A percentile compares a stretch with the other conserved stretches of the same genome.
Conservation (phyloP, 768 basidiomycete species). For the Mrakia blollopis region DNA sequence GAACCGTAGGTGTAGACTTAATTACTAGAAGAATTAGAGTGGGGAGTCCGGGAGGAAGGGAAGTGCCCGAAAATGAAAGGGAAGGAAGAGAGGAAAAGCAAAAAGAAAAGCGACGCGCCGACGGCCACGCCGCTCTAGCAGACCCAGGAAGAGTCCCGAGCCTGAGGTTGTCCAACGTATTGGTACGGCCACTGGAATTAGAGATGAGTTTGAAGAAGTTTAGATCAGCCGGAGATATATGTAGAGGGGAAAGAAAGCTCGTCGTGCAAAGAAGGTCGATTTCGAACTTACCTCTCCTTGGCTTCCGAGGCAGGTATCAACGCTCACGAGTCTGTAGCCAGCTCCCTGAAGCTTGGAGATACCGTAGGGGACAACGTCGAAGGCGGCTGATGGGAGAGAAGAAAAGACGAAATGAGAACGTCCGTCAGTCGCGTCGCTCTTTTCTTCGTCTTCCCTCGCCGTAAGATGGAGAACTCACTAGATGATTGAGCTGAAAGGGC, state of each 20-base stretch:
- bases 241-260: background rate
- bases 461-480: background rate
- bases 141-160: too few relatives aligned
- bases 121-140: too few relatives aligned
- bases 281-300: background rate
- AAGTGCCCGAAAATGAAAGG: background rate
- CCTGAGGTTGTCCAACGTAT: too few relatives aligned
- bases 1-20: too few relatives aligned
- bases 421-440: background rate
- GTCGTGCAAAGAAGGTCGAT: background rate
- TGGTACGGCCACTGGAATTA: too few relatives aligned
- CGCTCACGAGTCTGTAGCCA: conserved; percentile 42
- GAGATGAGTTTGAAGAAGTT: too few relatives aligned
- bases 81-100: background rate
- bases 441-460: too few relatives aligned
- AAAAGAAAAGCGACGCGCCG: background rate
- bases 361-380: conserved; percentile 37
- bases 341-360: conserved; percentile 35
- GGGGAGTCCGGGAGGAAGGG: background rate
- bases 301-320: conserved; percentile 43
- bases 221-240: too few relatives aligned
- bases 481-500: too few relatives aligned
- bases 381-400: background rate
- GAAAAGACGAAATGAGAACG: background rate
- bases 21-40: too few relatives aligned